Evolutionary conservation across 2,329 filamentous ascomycete genomes (phyloP).

Genomic region (Trichoderma koningiopsis): DNA sequence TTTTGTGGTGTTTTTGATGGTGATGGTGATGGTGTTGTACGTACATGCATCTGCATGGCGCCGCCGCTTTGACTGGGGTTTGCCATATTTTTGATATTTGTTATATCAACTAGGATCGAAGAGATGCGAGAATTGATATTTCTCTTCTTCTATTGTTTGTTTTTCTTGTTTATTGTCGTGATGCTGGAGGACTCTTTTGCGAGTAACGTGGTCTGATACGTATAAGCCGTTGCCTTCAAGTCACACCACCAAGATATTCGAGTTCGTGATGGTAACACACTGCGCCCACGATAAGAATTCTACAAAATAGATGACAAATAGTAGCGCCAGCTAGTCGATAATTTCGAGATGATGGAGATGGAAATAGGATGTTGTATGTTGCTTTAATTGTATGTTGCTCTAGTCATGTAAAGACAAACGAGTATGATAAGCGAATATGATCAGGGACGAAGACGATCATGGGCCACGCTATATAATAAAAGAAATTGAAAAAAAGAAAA

Average conservation of each 20-base stretch:
- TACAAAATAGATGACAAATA: background rate
- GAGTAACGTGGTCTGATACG: background rate
- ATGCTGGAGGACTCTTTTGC: background rate
- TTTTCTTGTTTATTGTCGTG: background rate
- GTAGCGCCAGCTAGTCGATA: background rate
- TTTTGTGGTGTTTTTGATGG: background rate
- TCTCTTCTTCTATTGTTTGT: background rate
- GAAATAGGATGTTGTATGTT: background rate
- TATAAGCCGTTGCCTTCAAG: background rate
- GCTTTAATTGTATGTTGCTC: background rate
- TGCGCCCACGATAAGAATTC: background rate
- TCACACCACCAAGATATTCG: conserved; percentile 7
- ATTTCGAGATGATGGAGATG: background rate
- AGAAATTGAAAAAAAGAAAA: background rate
- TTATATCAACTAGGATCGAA: background rate
- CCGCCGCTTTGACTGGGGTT: background rate
- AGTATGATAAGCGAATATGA: background rate
- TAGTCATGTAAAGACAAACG: background rate
- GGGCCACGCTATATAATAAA: background rate
- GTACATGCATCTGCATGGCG: background rate
- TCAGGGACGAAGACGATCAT: background rate
- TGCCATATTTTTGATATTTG: background rate
- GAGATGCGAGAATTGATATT: background rate
- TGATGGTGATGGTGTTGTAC: background rate
- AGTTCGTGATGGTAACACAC: background rate